Percentiles rank a stretch among this genome's conserved stretches.
Evolutionary conservation across 805 yeast species (phyloP).

Genomic region (Candida sphagnicola): DNA sequence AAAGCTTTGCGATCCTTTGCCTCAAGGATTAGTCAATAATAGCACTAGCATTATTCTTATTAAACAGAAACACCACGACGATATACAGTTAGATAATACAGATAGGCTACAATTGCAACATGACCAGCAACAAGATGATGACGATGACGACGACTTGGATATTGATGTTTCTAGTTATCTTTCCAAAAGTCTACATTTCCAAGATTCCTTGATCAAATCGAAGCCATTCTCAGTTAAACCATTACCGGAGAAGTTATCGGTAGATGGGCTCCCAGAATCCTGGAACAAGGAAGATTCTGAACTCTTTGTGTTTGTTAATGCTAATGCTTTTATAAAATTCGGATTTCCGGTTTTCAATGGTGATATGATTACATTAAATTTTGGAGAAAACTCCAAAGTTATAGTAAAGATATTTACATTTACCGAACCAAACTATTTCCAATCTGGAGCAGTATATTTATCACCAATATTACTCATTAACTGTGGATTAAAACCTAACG

Average conservation of each 20-base stretch:
- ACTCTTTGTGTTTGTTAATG: constrained; percentile 38
- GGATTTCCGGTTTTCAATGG: constrained; percentile 66
- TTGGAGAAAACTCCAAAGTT: constrained; percentile 9
- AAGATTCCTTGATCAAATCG: constrained; percentile 1
- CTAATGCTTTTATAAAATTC: constrained; percentile 45
- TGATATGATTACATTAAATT: constrained; percentile 46
- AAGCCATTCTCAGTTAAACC: constrained; percentile 22
- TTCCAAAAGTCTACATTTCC: constrained; percentile 22
- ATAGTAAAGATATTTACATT: constrained; percentile 51
- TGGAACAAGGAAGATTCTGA: constrained; percentile 34
- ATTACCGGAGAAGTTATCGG: constrained; percentile 23
- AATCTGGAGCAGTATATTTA: constrained; percentile 40
- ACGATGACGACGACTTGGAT: constrained; percentile 6
- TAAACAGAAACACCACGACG: constrained; percentile 18
- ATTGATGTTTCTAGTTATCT: constrained; percentile 26
- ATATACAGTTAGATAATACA: no score
- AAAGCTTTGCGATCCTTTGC: constrained; percentile 65
- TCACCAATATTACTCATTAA: constrained; percentile 63
- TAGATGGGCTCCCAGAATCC: constrained; percentile 18
- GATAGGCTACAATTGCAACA: no score
- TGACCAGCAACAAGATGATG: constrained; percentile 8
- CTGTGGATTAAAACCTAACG: constrained; percentile 30
- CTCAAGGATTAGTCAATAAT: constrained; percentile 54
- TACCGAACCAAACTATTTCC: constrained; percentile 56
- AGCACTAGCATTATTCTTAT: constrained; percentile 55